These are phyloP conservation scores for Cucumis hystrix DNA, from an alignment of 306 rosid species.

Conservation along the genomic window DNA sequence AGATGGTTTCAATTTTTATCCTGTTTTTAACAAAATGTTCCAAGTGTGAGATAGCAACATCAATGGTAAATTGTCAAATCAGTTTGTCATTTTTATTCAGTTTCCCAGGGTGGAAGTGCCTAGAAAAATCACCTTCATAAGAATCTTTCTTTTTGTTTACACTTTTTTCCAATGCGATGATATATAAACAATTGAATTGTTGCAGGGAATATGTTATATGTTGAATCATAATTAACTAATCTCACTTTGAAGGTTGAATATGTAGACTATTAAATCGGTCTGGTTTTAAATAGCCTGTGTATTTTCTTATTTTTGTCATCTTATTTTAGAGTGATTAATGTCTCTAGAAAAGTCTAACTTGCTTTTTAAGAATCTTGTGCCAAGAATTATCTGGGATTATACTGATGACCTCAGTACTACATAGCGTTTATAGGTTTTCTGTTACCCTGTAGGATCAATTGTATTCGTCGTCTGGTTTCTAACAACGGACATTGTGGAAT, in stretches of 20 bases:
- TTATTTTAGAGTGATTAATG: background rate
- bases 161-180: background rate
- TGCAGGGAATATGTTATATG: background rate
- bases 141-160: background rate
- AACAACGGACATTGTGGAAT: background rate
- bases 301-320: background rate
- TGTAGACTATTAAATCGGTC: background rate
- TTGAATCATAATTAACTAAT: background rate
- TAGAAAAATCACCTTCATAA: background rate
- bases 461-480: background rate
- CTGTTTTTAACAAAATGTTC: background rate
- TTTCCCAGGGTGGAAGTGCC: background rate
- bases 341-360: background rate
- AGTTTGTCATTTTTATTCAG: background rate
- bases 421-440: background rate
- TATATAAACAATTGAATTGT: background rate
- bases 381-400: background rate
- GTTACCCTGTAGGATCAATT: background rate
- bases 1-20: background rate
- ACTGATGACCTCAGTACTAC: background rate
- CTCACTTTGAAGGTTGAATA: background rate
- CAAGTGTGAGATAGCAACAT: background rate
- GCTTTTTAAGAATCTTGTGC: background rate
- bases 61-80: background rate
- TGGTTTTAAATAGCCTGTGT: background rate